phyloP scores from a whole-genome alignment of 176 grass and related monocot genomes.

The Cenchrus fungigraminus region DNA sequence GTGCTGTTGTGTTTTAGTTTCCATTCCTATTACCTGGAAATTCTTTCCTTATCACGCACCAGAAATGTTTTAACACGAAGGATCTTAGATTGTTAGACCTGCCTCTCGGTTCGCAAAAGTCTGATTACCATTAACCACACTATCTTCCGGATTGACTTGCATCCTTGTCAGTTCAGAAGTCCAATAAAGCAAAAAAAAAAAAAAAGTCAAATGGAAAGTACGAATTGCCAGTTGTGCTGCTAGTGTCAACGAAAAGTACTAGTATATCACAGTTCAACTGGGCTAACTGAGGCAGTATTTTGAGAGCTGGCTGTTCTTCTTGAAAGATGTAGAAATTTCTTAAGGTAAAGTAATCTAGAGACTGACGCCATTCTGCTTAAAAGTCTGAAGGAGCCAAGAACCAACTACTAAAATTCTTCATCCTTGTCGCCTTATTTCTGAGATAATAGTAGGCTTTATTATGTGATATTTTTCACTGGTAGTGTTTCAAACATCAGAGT shows the following conservation, averaged over 20 bases:
- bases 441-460: conserved; percentile 12
- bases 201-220: background rate
- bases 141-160: background rate
- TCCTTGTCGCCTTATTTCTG: background rate
- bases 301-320: background rate
- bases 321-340: background rate
- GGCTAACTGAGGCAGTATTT: background rate
- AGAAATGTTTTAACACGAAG: background rate
- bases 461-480: background rate
- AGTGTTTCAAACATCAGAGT: background rate
- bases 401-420: background rate
- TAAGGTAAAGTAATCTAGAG: background rate
- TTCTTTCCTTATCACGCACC: background rate
- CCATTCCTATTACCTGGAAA: background rate
- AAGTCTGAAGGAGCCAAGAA: background rate
- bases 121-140: background rate
- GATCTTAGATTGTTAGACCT: background rate
- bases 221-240: background rate
- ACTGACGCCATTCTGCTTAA: background rate
- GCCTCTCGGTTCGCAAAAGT: background rate
- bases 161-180: background rate
- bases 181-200: background rate
- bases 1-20: conserved; percentile 15
- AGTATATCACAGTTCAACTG: background rate
- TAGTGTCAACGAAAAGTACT: background rate